phyloP scores from a whole-genome alignment of 768 basidiomycete species.

The Psilocybe sp. region DNA sequence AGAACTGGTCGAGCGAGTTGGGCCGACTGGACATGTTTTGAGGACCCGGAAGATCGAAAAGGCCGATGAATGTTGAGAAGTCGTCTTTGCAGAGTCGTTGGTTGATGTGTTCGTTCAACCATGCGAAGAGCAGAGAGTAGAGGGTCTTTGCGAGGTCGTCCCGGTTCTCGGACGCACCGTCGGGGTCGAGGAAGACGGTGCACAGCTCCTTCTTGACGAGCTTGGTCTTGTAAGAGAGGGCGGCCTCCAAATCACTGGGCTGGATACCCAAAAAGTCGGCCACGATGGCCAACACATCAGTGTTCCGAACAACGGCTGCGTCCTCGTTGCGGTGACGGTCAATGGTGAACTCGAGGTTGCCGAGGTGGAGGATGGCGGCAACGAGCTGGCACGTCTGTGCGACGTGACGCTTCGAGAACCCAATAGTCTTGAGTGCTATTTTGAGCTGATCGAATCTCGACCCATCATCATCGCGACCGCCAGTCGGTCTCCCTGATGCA shows the following conservation, averaged over 20 bases:
- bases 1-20: constrained; percentile 95
- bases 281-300: constrained; percentile 76
- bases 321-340: constrained; percentile 86
- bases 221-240: constrained; percentile 89
- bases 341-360: constrained; percentile 89
- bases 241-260: constrained; percentile 65
- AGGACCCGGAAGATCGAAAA: constrained; percentile 91
- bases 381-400: constrained; percentile 94
- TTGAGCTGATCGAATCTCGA: constrained; percentile 92
- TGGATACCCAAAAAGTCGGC: constrained; percentile 90
- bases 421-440: constrained; percentile 88
- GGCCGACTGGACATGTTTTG: constrained; percentile 86
- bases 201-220: constrained; percentile 95
- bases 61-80: constrained; percentile 86
- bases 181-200: constrained; percentile 92
- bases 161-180: constrained; percentile 88
- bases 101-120: constrained; percentile 96
- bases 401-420: constrained; percentile 91
- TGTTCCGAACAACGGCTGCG: constrained; percentile 88
- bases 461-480: constrained; percentile 76
- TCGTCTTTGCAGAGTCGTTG: constrained; percentile 93
- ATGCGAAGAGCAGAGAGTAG: constrained; percentile 92
- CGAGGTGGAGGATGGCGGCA: constrained; percentile 94
- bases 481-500: constrained; percentile 34
- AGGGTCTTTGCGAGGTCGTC: constrained; percentile 93